phyloP scores from a whole-genome alignment of 2,329 filamentous ascomycete genomes.

The Curvularia eragrostidis region DNA sequence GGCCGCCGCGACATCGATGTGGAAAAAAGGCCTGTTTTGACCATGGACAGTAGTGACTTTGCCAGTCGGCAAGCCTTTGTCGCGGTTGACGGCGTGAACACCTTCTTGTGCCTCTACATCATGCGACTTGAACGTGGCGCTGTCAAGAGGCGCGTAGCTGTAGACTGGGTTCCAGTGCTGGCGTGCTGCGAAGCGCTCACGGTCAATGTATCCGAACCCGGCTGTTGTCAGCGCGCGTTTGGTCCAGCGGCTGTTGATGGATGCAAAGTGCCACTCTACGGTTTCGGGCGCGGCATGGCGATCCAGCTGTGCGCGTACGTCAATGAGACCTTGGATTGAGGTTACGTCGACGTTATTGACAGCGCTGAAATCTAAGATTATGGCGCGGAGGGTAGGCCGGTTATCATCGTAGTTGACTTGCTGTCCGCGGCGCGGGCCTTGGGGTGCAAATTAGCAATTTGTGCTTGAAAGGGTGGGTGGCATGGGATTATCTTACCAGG shows the following conservation, averaged over 20 bases:
- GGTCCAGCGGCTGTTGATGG: constrained; percentile 90
- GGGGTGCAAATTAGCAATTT: constrained; percentile 1
- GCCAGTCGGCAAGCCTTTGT: constrained; percentile 31
- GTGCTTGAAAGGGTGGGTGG: not conserved
- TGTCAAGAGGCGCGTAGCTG: constrained; percentile 85
- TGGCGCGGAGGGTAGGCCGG: constrained; percentile 78
- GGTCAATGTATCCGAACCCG: constrained; percentile 78
- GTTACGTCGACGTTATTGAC: constrained; percentile 96
- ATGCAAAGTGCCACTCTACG: constrained; percentile 96
- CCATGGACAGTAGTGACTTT: constrained; percentile 76
- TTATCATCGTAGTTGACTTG: constrained; percentile 55
- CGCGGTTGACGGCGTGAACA: constrained; percentile 21
- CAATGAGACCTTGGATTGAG: constrained; percentile 89
- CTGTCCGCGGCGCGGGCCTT: constrained; percentile 63
- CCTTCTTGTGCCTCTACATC: constrained; percentile 47
- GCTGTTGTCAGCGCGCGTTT: constrained; percentile 86
- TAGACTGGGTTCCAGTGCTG: constrained; percentile 90
- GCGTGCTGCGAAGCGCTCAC: constrained; percentile 56
- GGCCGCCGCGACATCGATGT: constrained; percentile 88
- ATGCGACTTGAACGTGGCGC: constrained; percentile 67
- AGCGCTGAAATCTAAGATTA: constrained; percentile 91
- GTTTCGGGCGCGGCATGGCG: constrained; percentile 78
- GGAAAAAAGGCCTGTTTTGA: constrained; percentile 90
- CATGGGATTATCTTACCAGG: constrained; percentile 61
- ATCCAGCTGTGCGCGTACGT: constrained; percentile 93